Conservation (phyloP, 768 basidiomycete genomes). For the Thelephora aurantiotincta region DNA sequence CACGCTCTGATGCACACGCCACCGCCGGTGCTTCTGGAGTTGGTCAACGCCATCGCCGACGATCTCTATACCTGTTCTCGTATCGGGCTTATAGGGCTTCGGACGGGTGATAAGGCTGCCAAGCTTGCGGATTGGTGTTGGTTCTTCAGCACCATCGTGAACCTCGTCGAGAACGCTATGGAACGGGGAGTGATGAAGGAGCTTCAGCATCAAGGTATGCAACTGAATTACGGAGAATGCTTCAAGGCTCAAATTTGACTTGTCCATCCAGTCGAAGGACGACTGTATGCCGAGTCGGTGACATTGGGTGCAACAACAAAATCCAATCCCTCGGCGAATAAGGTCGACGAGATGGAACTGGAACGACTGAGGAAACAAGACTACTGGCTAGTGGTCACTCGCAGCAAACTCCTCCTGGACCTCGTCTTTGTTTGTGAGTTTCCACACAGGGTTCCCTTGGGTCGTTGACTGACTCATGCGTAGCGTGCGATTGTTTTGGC, state of each 20-base stretch:
- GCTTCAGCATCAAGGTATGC: conserved; percentile 47
- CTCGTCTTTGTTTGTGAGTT: conserved; percentile 74
- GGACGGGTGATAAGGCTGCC: conserved; percentile 52
- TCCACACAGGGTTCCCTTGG: not conserved
- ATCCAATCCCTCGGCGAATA: conserved; percentile 41
- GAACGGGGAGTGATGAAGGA: conserved; percentile 58
- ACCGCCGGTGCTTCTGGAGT: conserved; percentile 69
- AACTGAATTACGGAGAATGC: not conserved
- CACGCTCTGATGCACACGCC: conserved; percentile 67
- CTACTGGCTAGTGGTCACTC: conserved; percentile 61
- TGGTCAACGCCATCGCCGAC: conserved; percentile 61
- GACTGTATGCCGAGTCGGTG: conserved; percentile 65
- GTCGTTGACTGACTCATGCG: not conserved
- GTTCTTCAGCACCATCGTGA: conserved; percentile 67
- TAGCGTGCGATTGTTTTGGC: conserved; percentile 73
- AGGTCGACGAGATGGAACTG: conserved; percentile 60
- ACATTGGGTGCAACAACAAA: conserved; percentile 46
- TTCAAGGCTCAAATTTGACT: not conserved
- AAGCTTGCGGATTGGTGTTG: conserved; percentile 80
- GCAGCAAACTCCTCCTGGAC: conserved; percentile 70
- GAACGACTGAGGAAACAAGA: conserved; percentile 51
- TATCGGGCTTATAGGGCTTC: conserved; percentile 54
- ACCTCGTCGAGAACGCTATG: conserved; percentile 72
- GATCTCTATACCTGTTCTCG: conserved; percentile 67
- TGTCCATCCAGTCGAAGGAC: conserved; percentile 42